Conservation (phyloP, 2,329 filamentous ascomycete genomes). For the Epichloe festucae region DNA sequence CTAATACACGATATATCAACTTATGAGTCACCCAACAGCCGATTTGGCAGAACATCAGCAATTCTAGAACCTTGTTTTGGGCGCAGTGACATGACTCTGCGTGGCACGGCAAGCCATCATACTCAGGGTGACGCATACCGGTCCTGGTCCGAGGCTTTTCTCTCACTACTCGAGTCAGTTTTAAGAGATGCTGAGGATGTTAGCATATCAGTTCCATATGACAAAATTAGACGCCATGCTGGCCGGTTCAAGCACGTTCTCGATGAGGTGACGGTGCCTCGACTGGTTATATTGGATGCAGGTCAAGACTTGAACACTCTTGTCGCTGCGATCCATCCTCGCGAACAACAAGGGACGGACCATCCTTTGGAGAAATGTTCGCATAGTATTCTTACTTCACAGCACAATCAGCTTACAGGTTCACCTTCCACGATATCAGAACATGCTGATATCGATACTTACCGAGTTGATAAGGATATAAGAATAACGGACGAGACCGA, state of each 20-base stretch:
- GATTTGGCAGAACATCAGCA: constrained; percentile 29
- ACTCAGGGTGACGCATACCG: constrained; percentile 7
- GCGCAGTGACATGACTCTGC: neutral
- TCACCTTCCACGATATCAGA: neutral
- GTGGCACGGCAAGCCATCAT: neutral
- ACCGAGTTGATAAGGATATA: neutral
- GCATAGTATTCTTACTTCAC: neutral
- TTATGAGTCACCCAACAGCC: constrained; percentile 30
- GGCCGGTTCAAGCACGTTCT: constrained; percentile 34
- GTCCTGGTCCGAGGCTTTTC: constrained; percentile 45
- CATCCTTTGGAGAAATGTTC: neutral
- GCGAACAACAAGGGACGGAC: neutral
- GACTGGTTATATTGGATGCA: constrained; percentile 42
- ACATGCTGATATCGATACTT: neutral
- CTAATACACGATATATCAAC: constrained; percentile 31
- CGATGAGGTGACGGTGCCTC: constrained; percentile 36
- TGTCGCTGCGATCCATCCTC: constrained; percentile 15
- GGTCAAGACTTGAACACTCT: constrained; percentile 37
- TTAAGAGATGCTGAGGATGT: constrained; percentile 49
- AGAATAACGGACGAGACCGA: neutral
- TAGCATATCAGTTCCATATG: constrained; percentile 44
- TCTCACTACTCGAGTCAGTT: constrained; percentile 40
- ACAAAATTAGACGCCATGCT: constrained; percentile 39
- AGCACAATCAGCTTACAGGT: neutral
- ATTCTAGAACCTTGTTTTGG: constrained; percentile 7